Evolutionary conservation across 257 asterid species (phyloP), one percentile per base, ranked within the genome.

Genomic region (Anisodus acutangulus): DNA sequence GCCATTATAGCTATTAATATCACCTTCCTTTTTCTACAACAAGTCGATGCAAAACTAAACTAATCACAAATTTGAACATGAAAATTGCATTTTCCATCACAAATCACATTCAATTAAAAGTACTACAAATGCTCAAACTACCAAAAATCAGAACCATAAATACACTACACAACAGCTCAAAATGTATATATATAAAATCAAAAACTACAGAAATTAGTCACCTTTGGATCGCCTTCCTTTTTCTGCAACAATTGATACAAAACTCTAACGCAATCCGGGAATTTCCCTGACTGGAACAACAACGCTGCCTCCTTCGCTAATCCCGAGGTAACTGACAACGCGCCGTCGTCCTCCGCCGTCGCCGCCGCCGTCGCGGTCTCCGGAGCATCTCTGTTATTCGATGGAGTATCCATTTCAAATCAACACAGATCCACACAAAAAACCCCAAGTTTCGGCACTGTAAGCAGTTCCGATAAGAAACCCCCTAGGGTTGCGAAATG

Each of bases 261-360:
- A 22, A 91, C 88, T 85, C 82, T 85, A 82, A 90, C 78, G 84
- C 98, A 94, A 41, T 94, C 97, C 47, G 72, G 85, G 79, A 82
- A 90, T 84, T 94, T 93, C 84, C 95, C 97, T 39, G 97, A 86
- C 90, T 96, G 98, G 80, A 94, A 96, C 53, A 90, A 85, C 83
- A 90, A 60, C 19, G 92, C 93, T 15, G 98, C 97, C 85, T 96
- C 98, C 92, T 93, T 93, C 6, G 98, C 98, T 82, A 93, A 86
- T 80, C 92, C 95, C 80, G 91, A 94, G 16, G 90, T 90, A 31
- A 89, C 92, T 13, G 97, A 88, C 6, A 92, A 85, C 58, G 93
- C 89, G 49, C 84, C 89, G 78, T 93, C 98, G 72, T 92, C 97
- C 79, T 89, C 97, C 72, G 84, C 82, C 69, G 66, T 71, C 4